Evolutionary conservation across 2,329 filamentous ascomycete genomes (phyloP), one percentile per base, ranked within the genome.

Genomic region (Monilinia fructigena): DNA sequence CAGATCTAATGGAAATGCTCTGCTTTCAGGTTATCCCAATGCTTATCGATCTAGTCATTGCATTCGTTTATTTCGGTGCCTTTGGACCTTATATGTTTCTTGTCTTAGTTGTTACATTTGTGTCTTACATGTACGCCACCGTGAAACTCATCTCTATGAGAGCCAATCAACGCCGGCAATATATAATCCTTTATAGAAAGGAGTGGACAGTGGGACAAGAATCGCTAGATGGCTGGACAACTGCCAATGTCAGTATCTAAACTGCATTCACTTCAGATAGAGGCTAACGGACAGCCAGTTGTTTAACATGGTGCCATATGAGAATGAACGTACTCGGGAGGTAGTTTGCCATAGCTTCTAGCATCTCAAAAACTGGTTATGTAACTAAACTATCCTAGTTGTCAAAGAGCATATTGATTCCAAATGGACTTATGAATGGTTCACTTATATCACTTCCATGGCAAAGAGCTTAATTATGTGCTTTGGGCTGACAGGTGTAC

Each of bases 11-110:
- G 14, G 84, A 89, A 55, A 82, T 82, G 50, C 77, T 87, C 4
- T 76, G 86, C 2, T 86, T 90, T 68, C 80, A 85, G 20, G 79
- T 90, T 23, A 73, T 82, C 0, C 89, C 89, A 0, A 87, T 87
- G 68, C 74, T 89, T 3, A 74, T 86, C 20, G 89, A 92, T 74
- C 76, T 90, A 11, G 70, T 82, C 20, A 77, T 89, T 28, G 87
- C 87, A 0, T 82, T 89, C 68, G 79, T 79, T 66, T 88, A 85
- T 70, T 78, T 91, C 5, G 87, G 84, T 67, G 79, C 79, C 61
- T 80, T 88, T 14, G 87, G 88, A 70, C 78, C 81, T 14, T 89
- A 85, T 68, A 85, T 87, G 80, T 79, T 80, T 4, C 75, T 85
- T 60, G 79, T 82, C 40, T 77, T 83, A 63, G 77, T 78, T 7